phyloP scores from a whole-genome alignment of 2,329 filamentous ascomycete species.

The Sclerotinia subarctica region DNA sequence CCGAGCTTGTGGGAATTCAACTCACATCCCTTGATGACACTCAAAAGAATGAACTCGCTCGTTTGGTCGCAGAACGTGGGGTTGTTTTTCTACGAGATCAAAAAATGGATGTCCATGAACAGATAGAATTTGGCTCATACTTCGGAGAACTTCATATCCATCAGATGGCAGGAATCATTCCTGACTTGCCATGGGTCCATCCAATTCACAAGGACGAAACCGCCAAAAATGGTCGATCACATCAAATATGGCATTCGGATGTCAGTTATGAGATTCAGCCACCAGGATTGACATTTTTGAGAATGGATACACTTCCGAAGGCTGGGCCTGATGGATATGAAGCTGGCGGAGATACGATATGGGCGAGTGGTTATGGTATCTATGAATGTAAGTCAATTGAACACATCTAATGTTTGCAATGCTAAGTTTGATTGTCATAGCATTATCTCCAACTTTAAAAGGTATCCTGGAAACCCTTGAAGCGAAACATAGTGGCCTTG shows the following conservation, averaged over 20 bases:
- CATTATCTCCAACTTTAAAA: constrained; percentile 16
- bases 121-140: constrained; percentile 46
- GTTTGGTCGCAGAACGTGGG: constrained; percentile 56
- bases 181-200: constrained; percentile 21
- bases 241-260: constrained; percentile 35
- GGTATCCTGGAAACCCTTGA: constrained; percentile 2
- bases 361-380: constrained; percentile 50
- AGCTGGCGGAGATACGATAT: constrained; percentile 57
- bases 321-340: constrained; percentile 47
- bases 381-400: constrained; percentile 45
- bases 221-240: constrained; percentile 23
- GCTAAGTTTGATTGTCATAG: constrained; percentile 41
- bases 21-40: constrained; percentile 61
- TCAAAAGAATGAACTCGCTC: constrained; percentile 72
- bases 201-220: constrained; percentile 21
- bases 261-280: constrained; percentile 51
- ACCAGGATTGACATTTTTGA: constrained; percentile 47
- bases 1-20: constrained; percentile 66
- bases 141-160: constrained; percentile 39
- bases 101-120: constrained; percentile 44
- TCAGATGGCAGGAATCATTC: constrained; percentile 20
- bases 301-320: constrained; percentile 56
- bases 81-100: constrained; percentile 55
- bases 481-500: constrained; percentile 15
- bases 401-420: constrained; percentile 43